Conservation (phyloP, 108 stramenopile species). For the Pseudonitzschia multistriata region DNA sequence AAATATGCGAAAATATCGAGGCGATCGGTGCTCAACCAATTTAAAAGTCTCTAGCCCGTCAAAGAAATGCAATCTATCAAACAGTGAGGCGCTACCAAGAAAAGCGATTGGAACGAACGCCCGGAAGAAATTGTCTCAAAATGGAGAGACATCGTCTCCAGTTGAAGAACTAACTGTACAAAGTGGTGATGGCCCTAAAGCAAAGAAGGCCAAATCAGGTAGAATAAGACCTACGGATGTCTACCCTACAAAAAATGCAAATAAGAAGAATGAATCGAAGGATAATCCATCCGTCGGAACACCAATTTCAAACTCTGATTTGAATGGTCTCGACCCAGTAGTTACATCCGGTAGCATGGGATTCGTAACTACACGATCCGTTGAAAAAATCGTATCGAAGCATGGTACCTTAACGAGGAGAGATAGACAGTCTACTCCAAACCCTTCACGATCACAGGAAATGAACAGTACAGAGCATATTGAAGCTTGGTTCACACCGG, state of each 20-base stretch:
- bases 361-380: neutral
- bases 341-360: neutral
- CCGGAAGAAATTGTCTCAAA: neutral
- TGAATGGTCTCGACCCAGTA: neutral
- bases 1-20: neutral
- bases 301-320: neutral
- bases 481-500: conserved; percentile 16
- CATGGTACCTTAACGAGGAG: neutral
- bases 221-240: neutral
- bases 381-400: neutral
- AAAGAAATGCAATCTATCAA: neutral
- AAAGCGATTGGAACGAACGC: neutral
- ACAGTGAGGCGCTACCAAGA: neutral
- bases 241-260: neutral
- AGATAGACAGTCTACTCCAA: neutral
- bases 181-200: neutral
- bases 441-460: neutral
- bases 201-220: neutral
- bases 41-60: no score
- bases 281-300: neutral
- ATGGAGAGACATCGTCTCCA: neutral
- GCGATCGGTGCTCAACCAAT: no score
- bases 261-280: neutral
- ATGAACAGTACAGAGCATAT: neutral
- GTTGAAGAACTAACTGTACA: neutral